These are phyloP conservation scores for Hansenula lynferdii DNA, from an alignment of 1,139 yeast species.

Conservation along the genomic window DNA sequence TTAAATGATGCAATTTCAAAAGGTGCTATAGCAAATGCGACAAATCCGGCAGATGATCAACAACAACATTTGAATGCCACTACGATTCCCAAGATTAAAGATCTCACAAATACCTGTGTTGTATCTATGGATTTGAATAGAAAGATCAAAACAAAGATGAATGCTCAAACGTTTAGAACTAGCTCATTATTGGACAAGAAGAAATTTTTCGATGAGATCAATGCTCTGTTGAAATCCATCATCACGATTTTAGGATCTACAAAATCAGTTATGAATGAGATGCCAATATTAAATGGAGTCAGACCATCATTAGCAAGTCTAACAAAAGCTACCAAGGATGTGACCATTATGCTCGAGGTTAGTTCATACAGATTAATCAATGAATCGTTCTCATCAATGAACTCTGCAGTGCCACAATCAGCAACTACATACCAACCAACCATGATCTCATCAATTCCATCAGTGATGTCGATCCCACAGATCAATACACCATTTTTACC, in stretches of 20 bases:
- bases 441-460: conserved; percentile 20
- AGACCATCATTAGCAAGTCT: conserved; percentile 75
- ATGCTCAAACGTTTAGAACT: conserved; percentile 42
- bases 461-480: conserved; percentile 22
- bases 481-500: conserved; percentile 18
- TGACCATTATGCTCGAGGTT: conserved; percentile 72
- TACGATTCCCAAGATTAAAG: conserved; percentile 56
- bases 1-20: conserved; percentile 72
- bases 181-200: conserved; percentile 53
- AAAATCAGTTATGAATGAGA: conserved; percentile 74
- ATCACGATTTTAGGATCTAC: conserved; percentile 81
- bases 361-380: conserved; percentile 43
- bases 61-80: conserved; percentile 15
- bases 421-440: conserved; percentile 17
- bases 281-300: conserved; percentile 75
- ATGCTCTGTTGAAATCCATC: conserved; percentile 75
- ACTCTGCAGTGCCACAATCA: conserved; percentile 14
- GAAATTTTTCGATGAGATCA: conserved; percentile 83
- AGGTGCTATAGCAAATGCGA: conserved; percentile 56
- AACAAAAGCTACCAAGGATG: conserved; percentile 87
- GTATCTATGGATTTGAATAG: conserved; percentile 78
- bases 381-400: conserved; percentile 24
- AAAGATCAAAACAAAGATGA: conserved; percentile 53
- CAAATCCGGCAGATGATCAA: conserved; percentile 16
- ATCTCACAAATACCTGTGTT: conserved; percentile 73